phyloP scores from a whole-genome alignment of 2,329 filamentous ascomycete species.

The Fusarium heterosporum region DNA sequence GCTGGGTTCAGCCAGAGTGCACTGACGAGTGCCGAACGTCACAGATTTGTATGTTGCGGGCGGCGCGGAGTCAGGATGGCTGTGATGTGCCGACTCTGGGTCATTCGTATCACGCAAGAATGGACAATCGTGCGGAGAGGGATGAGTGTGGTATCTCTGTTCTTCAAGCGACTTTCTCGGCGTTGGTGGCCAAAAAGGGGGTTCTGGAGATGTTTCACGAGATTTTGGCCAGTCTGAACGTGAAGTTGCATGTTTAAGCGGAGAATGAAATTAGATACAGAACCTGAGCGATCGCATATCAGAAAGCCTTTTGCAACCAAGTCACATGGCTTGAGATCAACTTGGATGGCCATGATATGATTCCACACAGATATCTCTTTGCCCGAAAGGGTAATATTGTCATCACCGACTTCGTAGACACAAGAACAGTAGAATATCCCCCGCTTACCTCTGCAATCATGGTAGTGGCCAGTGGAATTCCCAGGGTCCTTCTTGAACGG shows the following conservation, averaged over 20 bases:
- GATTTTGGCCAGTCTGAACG: conserved; percentile 11
- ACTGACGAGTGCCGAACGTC: conserved; percentile 55
- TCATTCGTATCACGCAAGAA: conserved; percentile 50
- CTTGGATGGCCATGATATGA: neutral
- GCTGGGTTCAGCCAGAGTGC: conserved; percentile 57
- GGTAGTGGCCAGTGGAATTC: no score
- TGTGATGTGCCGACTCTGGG: conserved; percentile 56
- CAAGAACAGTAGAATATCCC: no score
- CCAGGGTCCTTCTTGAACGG: neutral
- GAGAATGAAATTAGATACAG: neutral
- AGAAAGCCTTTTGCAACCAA: neutral
- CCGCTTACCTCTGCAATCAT: no score
- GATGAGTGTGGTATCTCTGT: conserved; percentile 51
- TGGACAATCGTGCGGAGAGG: conserved; percentile 31
- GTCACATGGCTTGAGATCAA: neutral
- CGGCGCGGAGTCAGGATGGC: conserved; percentile 64
- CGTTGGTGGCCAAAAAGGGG: conserved; percentile 44
- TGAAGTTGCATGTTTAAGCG: conserved; percentile 18
- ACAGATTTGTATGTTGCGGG: conserved; percentile 66
- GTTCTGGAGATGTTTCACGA: conserved; percentile 43
- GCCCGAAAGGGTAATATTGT: neutral
- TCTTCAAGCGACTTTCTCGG: conserved; percentile 42
- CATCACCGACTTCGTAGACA: no score
- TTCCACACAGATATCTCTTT: neutral
- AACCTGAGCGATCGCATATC: neutral